phyloP scores from a whole-genome alignment of 805 yeast genomes.

The Yueomyces sp. region DNA sequence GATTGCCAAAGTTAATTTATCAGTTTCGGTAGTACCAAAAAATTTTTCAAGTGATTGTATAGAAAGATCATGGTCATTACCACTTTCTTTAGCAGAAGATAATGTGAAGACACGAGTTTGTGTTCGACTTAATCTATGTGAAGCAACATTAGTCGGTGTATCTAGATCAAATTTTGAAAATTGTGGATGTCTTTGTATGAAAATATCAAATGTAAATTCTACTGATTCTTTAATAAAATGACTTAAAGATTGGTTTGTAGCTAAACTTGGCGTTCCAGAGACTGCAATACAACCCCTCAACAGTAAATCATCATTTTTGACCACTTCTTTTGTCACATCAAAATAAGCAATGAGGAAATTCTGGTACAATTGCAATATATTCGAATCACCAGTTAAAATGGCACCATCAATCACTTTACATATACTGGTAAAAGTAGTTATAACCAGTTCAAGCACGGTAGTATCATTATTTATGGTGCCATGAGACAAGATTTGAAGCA shows the following conservation, averaged over 20 bases:
- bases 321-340: constrained; percentile 18
- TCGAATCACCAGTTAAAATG: constrained; percentile 33
- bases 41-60: constrained; percentile 37
- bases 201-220: constrained; percentile 11
- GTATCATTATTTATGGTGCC: constrained; percentile 39
- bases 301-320: constrained; percentile 18
- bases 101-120: constrained; percentile 17
- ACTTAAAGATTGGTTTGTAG: constrained; percentile 18
- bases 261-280: constrained; percentile 17
- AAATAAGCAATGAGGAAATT: not conserved
- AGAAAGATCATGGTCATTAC: constrained; percentile 16
- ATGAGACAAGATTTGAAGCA: constrained; percentile 33
- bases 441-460: constrained; percentile 40
- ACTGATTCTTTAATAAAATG: constrained; percentile 16
- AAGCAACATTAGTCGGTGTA: constrained; percentile 8
- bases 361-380: not conserved
- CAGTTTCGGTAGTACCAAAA: constrained; percentile 50
- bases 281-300: constrained; percentile 21
- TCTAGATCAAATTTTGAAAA: constrained; percentile 7
- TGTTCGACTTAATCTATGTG: constrained; percentile 16
- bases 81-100: constrained; percentile 11
- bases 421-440: constrained; percentile 34
- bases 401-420: constrained; percentile 57
- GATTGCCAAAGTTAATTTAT: constrained; percentile 47
- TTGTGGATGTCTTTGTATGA: constrained; percentile 17